Percentiles rank a stretch among this genome's conserved stretches.
These are phyloP conservation scores for Davidsoniella australis DNA, from an alignment of 2,329 filamentous ascomycete species.

Conservation along the genomic window DNA sequence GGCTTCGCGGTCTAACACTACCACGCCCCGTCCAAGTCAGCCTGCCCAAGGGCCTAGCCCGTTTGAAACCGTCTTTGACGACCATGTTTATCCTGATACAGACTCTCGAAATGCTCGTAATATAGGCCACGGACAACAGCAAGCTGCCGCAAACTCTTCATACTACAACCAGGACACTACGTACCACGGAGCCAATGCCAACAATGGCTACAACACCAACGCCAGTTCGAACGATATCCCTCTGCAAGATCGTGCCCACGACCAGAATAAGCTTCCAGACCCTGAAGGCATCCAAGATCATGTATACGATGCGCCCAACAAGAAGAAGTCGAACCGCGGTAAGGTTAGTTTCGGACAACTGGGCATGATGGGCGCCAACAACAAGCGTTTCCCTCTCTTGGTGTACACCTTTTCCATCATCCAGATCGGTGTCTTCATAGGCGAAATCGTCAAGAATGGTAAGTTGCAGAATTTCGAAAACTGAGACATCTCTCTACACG, in stretches of 20 bases:
- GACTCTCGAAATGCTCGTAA: conserved; percentile 5
- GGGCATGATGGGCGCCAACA: conserved; percentile 39
- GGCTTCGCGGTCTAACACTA: conserved; percentile 16
- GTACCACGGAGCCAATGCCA: conserved; percentile 34
- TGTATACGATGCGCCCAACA: conserved; percentile 39
- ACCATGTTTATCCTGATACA: conserved; percentile 44
- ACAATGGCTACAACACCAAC: conserved; percentile 20
- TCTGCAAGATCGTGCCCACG: conserved; percentile 29
- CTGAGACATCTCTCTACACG: too few relatives aligned
- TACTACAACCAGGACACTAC: conserved; percentile 30
- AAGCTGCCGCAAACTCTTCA: conserved; percentile 19
- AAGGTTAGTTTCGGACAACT: conserved; percentile 40
- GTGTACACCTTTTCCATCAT: conserved; percentile 63
- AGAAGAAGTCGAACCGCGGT: conserved; percentile 20
- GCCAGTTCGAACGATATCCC: conserved; percentile 32
- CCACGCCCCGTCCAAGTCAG: conserved; percentile 11
- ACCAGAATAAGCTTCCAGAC: conserved; percentile 20
- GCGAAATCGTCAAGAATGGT: conserved; percentile 73
- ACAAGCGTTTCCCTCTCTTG: conserved; percentile 54
- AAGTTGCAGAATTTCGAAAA: conserved; percentile 19
- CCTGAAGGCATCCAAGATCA: conserved; percentile 33
- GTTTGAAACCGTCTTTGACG: conserved; percentile 51
- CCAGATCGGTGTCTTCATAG: conserved; percentile 76
- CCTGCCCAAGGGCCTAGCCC: conserved; percentile 27
- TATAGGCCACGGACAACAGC: neutral